Conservation (phyloP, 495 filamentous ascomycete genomes). For the Podospora bellae-mahoneyi region DNA sequence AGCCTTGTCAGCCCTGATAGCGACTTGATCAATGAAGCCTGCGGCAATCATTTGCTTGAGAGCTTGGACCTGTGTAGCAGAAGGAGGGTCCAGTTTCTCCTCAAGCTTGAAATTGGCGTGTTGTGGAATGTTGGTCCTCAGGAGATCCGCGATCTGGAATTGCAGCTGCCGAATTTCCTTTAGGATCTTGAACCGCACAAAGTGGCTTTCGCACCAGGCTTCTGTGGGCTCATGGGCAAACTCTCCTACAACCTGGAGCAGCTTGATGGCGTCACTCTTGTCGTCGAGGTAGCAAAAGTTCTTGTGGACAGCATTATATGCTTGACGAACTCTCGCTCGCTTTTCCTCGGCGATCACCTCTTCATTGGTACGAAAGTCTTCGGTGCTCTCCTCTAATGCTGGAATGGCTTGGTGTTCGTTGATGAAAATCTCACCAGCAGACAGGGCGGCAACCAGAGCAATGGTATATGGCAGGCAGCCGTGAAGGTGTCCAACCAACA, state of each 20-base stretch:
- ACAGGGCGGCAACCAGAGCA: conserved; percentile 82
- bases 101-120: conserved; percentile 57
- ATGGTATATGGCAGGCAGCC: conserved; percentile 82
- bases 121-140: conserved; percentile 68
- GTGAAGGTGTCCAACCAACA: conserved; percentile 80
- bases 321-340: conserved; percentile 60
- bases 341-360: conserved; percentile 66
- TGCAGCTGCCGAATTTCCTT: conserved; percentile 82
- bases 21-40: conserved; percentile 93
- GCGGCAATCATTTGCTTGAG: conserved; percentile 88
- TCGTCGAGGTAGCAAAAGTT: conserved; percentile 78
- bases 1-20: conserved; percentile 83
- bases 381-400: conserved; percentile 37
- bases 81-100: conserved; percentile 64
- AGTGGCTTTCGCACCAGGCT: conserved; percentile 74
- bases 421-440: conserved; percentile 85
- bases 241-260: conserved; percentile 82
- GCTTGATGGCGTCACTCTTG: conserved; percentile 83
- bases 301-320: conserved; percentile 71
- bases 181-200: conserved; percentile 79
- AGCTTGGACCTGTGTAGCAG: conserved; percentile 67
- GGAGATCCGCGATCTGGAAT: conserved; percentile 74
- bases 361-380: conserved; percentile 58
- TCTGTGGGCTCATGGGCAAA: conserved; percentile 66
- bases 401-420: conserved; percentile 73